These are phyloP conservation scores for Solanum hybrid DNA, from an alignment of 305 asterid genomes.

Conservation along the genomic window DNA sequence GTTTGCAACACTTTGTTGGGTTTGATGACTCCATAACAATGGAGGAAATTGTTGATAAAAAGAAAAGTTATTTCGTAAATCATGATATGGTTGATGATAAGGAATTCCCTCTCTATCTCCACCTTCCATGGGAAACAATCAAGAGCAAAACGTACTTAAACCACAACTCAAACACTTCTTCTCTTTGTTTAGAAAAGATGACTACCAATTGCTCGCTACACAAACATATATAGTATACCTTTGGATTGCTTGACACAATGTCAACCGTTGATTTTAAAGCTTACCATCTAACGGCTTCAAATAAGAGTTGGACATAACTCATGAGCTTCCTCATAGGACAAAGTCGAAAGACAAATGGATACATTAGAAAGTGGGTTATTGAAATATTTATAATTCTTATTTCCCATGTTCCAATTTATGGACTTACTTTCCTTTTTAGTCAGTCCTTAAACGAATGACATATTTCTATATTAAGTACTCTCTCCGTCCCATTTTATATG, in stretches of 20 bases:
- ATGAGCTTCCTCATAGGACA: constrained; percentile 19
- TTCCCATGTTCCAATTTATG: neutral
- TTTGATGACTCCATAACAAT: constrained; percentile 19
- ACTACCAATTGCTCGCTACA: constrained; percentile 1
- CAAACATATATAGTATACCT: constrained; percentile 9
- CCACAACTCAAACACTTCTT: constrained; percentile 1
- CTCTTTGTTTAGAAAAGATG: neutral
- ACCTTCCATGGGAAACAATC: constrained; percentile 35
- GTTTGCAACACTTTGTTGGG: constrained; percentile 1
- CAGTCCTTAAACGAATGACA: neutral
- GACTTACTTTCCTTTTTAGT: neutral
- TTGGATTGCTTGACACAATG: constrained; percentile 22
- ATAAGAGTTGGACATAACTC: constrained; percentile 13
- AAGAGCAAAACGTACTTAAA: constrained; percentile 2
- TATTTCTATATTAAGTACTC: neutral
- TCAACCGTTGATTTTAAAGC: constrained; percentile 27
- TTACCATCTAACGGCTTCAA: constrained; percentile 32
- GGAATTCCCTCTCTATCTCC: constrained; percentile 18
- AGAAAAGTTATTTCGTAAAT: constrained; percentile 14
- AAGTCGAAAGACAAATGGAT: constrained; percentile 17
- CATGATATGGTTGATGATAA: constrained; percentile 10
- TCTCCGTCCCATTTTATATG: neutral
- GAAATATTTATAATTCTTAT: constrained; percentile 18
- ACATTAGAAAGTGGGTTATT: constrained; percentile 22
- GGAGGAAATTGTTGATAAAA: constrained; percentile 27